Base-by-base conservation (phyloP, 1,284 basidiomycete genomes). In the Ceratobasidium sp. region DNA sequence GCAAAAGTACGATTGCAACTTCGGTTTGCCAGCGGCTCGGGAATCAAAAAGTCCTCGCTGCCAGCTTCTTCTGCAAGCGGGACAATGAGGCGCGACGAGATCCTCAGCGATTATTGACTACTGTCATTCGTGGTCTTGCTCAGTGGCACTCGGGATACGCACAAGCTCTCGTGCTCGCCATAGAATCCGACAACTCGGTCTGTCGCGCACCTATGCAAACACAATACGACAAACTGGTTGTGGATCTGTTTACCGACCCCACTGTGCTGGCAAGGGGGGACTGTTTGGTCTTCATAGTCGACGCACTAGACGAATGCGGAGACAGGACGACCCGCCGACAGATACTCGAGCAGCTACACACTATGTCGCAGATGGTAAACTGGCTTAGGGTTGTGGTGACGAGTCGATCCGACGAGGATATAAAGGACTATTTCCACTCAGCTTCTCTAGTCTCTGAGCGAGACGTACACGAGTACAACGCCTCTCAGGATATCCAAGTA, bases 271-370 rank as follows among this genome's bases (percentile, higher is more conserved):
- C 68, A 23, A 13, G 53, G 2, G 28, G 12, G 5, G 28, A 2
- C 15, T 55, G 39, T 2, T 20, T 46, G 18, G 64, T 76, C 9
- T 20, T 76, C 20, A 51, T 79, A 6, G 63, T 79, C 3, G 71
- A 79, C 51, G 78, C 71, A 10, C 64, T 79, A 3, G 78, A 79
- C 63, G 79, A 80, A 55, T 76, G 63, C 39, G 53, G 26, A 56
- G 44, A 23, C 28, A 28, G 39, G 9, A 33, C 66, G 33, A 73
- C 44, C 42, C 42, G 69, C 18, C 26, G n/a, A n/a, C 61, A 42
- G 2, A 23, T 70, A 4, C 46, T 72, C 46, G 61, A 4, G 42
- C 46, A 56, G 39, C 26, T 73, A 1, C 40, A 28, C 15, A 18
- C 56, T 23, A 39, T 75, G n/a, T 76, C 73, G 23, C 18, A 42